These are phyloP conservation scores for Lactarius quietus DNA, from an alignment of 768 basidiomycete species.

Conservation along the genomic window DNA sequence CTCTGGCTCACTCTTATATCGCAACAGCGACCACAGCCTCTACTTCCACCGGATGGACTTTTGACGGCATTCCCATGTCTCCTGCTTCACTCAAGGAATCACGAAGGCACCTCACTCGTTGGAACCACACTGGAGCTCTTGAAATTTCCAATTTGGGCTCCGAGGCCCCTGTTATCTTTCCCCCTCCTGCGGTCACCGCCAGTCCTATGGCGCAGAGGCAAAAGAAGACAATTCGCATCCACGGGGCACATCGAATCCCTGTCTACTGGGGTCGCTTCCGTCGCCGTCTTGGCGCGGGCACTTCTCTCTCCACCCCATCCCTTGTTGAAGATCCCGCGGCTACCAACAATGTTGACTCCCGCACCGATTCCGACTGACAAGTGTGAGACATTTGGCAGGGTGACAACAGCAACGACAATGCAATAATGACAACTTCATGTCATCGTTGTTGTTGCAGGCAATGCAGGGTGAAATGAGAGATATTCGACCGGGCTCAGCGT, in stretches of 20 bases:
- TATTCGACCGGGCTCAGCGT: no score
- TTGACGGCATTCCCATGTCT: slow-evolving; percentile 21
- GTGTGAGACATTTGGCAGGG: no score
- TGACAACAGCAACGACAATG: no score
- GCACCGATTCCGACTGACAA: slow-evolving; percentile 33
- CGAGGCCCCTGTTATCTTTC: slow-evolving; percentile 13
- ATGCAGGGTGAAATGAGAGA: no score
- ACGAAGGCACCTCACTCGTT: neutral
- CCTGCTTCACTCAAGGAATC: slow-evolving; percentile 2
- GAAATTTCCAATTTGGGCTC: slow-evolving; percentile 3
- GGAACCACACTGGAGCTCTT: neutral
- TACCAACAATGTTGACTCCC: slow-evolving; percentile 29
- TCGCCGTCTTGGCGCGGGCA: slow-evolving; percentile 53
- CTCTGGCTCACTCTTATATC: neutral
- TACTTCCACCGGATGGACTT: slow-evolving; percentile 20
- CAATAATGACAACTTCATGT: no score
- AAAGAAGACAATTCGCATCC: slow-evolving; percentile 40
- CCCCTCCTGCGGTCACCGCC: slow-evolving; percentile 20
- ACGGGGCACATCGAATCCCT: slow-evolving; percentile 31
- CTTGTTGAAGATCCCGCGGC: slow-evolving; percentile 29
- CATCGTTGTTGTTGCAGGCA: no score
- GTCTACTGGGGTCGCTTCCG: slow-evolving; percentile 51
- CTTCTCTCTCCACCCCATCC: slow-evolving; percentile 45
- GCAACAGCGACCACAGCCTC: slow-evolving; percentile 15
- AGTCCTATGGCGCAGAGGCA: no score